A percentile compares a stretch with the other conserved stretches of the same genome.
Conservation (phyloP, 163 green algal species). For the Coccomyxa subellipsoidea region DNA sequence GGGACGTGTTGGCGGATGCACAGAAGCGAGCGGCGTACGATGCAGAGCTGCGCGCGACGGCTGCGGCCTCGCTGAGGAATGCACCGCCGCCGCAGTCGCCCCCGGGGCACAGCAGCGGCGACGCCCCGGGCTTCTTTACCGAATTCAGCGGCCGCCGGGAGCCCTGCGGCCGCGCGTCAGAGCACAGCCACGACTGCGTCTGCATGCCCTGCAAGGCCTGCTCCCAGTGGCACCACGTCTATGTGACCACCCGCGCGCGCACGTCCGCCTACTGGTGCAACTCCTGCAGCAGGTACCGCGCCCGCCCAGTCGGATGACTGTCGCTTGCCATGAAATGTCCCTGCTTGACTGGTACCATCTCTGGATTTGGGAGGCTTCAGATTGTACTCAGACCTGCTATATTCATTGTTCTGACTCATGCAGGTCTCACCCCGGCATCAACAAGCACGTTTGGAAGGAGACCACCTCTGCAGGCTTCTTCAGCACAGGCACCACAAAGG, state of each 20-base stretch:
- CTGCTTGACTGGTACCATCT: too few species aligned
- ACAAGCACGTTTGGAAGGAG: not conserved
- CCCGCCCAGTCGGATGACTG: too few species aligned
- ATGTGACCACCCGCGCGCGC: not conserved
- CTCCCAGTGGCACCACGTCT: not conserved
- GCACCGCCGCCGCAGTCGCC: not conserved
- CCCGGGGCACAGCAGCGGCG: not conserved
- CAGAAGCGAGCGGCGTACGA: constrained; percentile 6
- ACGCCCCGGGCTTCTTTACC: not conserved
- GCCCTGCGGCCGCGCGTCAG: not conserved
- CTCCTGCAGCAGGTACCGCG: not conserved
- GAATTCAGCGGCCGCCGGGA: not conserved
- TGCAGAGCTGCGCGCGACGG: not conserved
- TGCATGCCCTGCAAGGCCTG: constrained; percentile 6
- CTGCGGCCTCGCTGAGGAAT: too few species aligned
- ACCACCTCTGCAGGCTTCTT: not conserved
- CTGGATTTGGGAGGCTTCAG: too few species aligned
- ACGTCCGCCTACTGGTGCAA: not conserved
- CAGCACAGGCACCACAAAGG: not conserved
- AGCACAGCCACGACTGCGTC: not conserved
- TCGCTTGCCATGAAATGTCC: too few species aligned
- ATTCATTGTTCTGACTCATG: too few species aligned
- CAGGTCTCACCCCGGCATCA: not conserved
- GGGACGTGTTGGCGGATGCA: not conserved
- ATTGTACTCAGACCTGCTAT: too few species aligned